A percentile compares a stretch with the other conserved stretches of the same genome.
Conservation (phyloP, 148 eudicot species). For the Vaccinium macrocarpon region DNA sequence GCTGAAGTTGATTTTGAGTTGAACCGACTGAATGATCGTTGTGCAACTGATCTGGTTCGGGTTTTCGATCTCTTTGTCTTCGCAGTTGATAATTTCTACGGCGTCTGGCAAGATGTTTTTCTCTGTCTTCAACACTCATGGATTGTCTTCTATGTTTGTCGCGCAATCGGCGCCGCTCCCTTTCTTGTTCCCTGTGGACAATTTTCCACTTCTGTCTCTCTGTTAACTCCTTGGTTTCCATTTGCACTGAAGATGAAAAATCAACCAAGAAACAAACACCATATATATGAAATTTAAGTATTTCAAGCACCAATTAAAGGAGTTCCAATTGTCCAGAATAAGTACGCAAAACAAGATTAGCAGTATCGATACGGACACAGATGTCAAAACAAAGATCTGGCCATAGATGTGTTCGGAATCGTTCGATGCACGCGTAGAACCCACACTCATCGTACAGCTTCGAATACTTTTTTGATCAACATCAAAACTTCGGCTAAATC, state of each 20-base stretch:
- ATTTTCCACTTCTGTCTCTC: constrained; percentile 22
- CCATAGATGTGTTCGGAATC: too few species aligned
- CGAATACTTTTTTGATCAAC: not conserved
- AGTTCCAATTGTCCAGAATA: not conserved
- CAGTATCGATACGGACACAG: too few species aligned
- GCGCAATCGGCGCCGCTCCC: constrained; percentile 51
- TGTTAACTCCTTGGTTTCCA: constrained; percentile 11
- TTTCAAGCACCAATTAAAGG: not conserved
- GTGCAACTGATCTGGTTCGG: constrained; percentile 16
- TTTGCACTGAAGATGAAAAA: not conserved
- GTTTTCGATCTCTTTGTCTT: constrained; percentile 43
- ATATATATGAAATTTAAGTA: not conserved
- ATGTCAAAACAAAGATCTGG: too few species aligned
- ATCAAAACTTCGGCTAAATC: not conserved
- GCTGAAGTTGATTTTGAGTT: not conserved
- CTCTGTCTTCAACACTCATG: constrained; percentile 58
- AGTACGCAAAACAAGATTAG: not conserved
- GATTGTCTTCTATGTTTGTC: constrained; percentile 58
- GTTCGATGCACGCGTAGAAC: too few species aligned
- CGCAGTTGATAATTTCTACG: constrained; percentile 59
- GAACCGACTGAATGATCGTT: not conserved
- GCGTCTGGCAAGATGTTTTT: constrained; percentile 60
- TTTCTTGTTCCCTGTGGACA: constrained; percentile 44
- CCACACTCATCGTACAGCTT: too few species aligned
- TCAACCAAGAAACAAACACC: not conserved